These are phyloP conservation scores for Saccharomycopsis schoenii DNA, from an alignment of 805 yeast genomes.

Conservation along the genomic window DNA sequence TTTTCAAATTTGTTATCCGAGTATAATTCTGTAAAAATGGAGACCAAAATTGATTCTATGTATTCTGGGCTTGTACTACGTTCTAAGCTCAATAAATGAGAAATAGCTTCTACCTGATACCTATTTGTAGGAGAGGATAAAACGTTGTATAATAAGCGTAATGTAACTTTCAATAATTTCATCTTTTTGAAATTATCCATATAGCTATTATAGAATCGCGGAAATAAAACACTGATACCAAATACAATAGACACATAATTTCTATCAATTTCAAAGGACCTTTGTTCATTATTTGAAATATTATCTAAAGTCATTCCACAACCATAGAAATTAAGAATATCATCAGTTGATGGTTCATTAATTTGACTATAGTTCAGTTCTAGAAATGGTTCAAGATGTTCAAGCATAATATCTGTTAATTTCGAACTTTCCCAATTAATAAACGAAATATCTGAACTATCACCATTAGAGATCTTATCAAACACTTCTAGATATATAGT, in stretches of 20 bases:
- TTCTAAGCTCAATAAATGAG: constrained; percentile 52
- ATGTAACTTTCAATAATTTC: constrained; percentile 31
- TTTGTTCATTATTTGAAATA: not conserved
- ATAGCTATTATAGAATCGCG: constrained; percentile 27
- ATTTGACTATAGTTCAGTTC: not conserved
- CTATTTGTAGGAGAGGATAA: constrained; percentile 39
- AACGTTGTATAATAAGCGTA: constrained; percentile 46
- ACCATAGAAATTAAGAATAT: constrained; percentile 3
- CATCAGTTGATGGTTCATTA: not conserved
- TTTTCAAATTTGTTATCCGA: constrained; percentile 29
- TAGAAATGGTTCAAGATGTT: not conserved
- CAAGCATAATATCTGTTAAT: not conserved
- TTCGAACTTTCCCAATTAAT: not conserved
- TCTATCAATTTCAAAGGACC: not conserved
- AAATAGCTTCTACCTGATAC: constrained; percentile 63
- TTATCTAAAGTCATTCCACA: not conserved
- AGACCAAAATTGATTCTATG: constrained; percentile 66
- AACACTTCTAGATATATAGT: constrained; percentile 3
- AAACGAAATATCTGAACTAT: not conserved
- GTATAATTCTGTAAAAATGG: constrained; percentile 36
- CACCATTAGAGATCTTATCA: constrained; percentile 4
- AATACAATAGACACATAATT: constrained; percentile 29
- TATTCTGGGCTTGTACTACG: constrained; percentile 40
- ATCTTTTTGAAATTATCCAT: constrained; percentile 26
- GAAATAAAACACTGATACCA: constrained; percentile 34